phyloP scores from a whole-genome alignment of 257 asterid genomes.

The Forsythia viridissima region DNA sequence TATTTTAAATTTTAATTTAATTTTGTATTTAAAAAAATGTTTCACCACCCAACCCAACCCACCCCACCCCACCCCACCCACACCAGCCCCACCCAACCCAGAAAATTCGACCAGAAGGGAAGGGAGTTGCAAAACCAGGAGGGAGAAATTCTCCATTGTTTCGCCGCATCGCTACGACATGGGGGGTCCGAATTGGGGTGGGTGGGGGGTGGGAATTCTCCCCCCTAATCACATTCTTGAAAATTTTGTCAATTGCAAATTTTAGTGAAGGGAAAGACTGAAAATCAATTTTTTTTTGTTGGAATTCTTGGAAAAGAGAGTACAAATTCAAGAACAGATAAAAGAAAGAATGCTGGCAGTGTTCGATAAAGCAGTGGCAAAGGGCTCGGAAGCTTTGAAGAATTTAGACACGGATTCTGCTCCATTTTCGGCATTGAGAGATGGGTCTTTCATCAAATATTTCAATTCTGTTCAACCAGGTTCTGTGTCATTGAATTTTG shows the following conservation, averaged over 20 bases:
- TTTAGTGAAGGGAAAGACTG: neutral
- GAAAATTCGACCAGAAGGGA: no score
- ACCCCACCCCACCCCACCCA: no score
- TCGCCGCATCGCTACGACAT: no score
- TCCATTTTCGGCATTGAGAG: neutral
- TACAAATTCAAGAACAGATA: neutral
- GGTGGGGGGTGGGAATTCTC: no score
- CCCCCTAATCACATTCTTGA: no score
- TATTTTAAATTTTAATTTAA: no score
- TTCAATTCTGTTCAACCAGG: conserved; percentile 19
- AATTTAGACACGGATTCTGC: conserved; percentile 3
- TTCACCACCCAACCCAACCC: no score
- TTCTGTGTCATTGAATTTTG: neutral
- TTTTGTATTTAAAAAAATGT: no score
- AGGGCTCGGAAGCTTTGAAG: conserved; percentile 19
- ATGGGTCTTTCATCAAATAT: conserved; percentile 1
- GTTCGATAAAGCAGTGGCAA: conserved; percentile 20
- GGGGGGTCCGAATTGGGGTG: no score
- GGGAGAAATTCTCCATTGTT: no score
- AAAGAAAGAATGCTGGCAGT: conserved; percentile 19
- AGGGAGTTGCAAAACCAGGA: no score
- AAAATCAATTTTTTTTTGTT: neutral
- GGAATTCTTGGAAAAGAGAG: neutral
- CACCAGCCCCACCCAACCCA: no score
- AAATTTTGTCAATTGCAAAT: neutral